Conservation (phyloP, 2,329 filamentous ascomycete genomes). For the Paecilomyces niveus region DNA sequence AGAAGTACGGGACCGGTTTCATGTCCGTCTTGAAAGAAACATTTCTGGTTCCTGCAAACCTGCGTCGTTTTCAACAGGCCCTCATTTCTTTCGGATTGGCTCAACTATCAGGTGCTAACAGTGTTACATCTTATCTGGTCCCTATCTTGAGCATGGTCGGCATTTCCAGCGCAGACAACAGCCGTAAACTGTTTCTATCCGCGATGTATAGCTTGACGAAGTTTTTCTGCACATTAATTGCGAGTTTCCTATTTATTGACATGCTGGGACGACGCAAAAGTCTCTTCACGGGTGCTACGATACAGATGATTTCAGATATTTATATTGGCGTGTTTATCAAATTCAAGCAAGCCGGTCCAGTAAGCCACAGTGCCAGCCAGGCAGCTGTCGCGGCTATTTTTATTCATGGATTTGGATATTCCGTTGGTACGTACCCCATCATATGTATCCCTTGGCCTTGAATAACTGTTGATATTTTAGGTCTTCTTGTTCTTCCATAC, state of each 20-base stretch:
- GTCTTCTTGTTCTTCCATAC: constrained; percentile 37
- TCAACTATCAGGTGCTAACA: constrained; percentile 40
- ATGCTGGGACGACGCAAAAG: constrained; percentile 35
- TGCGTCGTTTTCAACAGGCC: constrained; percentile 34
- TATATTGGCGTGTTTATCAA: constrained; percentile 38
- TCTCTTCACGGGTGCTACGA: constrained; percentile 28
- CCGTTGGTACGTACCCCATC: constrained; percentile 22
- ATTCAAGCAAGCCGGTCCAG: constrained; percentile 16
- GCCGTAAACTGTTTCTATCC: constrained; percentile 31
- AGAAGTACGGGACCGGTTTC: constrained; percentile 7
- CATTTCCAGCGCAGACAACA: constrained; percentile 15
- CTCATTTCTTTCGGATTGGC: constrained; percentile 34
- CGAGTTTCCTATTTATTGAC: constrained; percentile 40
- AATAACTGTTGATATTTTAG: constrained; percentile 6
- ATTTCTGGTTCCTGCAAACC: constrained; percentile 30
- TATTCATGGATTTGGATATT: constrained; percentile 41
- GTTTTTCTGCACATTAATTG: constrained; percentile 35
- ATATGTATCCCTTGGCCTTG: not conserved
- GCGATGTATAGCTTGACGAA: constrained; percentile 41
- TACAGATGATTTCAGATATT: constrained; percentile 36
- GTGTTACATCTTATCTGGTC: constrained; percentile 39
- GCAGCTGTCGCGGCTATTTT: constrained; percentile 40
- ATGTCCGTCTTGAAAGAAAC: constrained; percentile 27
- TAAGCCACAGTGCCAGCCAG: constrained; percentile 23
- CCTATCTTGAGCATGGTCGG: constrained; percentile 37